These are phyloP conservation scores for Blastomyces parvus DNA, from an alignment of 2,329 filamentous ascomycete species.

Conservation along the genomic window DNA sequence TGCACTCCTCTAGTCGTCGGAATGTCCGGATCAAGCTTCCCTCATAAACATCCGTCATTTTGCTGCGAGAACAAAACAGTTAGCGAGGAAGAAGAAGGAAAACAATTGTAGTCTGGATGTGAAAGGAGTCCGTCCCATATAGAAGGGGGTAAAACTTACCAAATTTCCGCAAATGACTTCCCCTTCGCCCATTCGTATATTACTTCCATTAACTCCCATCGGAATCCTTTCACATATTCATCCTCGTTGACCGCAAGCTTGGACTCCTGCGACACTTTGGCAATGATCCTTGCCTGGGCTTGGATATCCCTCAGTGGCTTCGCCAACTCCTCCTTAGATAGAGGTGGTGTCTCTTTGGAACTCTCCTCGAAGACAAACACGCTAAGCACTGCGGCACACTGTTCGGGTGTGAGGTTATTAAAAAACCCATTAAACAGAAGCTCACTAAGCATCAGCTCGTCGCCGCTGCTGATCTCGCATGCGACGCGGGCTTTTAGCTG, in stretches of 20 bases:
- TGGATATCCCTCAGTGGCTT: slow-evolving; percentile 84
- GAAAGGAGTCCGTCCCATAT: not conserved
- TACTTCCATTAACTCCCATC: slow-evolving; percentile 95
- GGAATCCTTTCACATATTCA: slow-evolving; percentile 80
- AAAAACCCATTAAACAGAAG: slow-evolving; percentile 96
- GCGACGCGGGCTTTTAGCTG: slow-evolving; percentile 95
- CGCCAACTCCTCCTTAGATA: slow-evolving; percentile 68
- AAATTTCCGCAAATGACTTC: slow-evolving; percentile 83
- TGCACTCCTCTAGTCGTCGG: slow-evolving; percentile 83
- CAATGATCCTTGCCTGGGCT: slow-evolving; percentile 74
- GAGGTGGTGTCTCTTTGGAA: slow-evolving; percentile 58
- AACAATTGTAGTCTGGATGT: not conserved
- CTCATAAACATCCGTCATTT: slow-evolving; percentile 99
- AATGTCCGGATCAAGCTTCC: slow-evolving; percentile 93
- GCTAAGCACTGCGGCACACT: slow-evolving; percentile 75
- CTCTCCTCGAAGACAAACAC: slow-evolving; percentile 98
- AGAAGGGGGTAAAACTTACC: slow-evolving; percentile 51
- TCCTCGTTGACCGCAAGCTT: slow-evolving; percentile 93
- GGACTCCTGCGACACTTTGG: slow-evolving; percentile 88
- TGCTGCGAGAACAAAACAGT: slow-evolving; percentile 45
- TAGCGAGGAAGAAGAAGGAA: slow-evolving; percentile 1
- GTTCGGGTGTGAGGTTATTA: slow-evolving; percentile 83
- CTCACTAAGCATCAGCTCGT: slow-evolving; percentile 87
- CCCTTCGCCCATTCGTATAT: slow-evolving; percentile 88
- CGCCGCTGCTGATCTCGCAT: slow-evolving; percentile 94